Conservation (phyloP, 805 yeast species). For the Zygosaccharomyces gambellarensis region DNA sequence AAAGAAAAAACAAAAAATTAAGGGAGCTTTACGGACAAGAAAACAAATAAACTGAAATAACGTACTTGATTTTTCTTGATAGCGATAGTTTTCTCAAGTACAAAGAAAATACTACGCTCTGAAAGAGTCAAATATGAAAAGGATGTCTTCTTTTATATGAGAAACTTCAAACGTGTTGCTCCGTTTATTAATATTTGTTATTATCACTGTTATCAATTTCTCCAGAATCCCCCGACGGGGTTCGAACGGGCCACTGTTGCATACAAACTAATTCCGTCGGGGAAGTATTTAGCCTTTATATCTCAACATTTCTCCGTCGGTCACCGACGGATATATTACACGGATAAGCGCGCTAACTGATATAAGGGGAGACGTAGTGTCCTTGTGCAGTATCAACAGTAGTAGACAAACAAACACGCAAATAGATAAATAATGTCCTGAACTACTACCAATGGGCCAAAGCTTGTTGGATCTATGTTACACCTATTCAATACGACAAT, state of each 20-base stretch:
- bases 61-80: not conserved
- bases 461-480: too few species aligned
- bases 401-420: too few species aligned
- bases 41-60: not conserved
- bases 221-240: constrained; percentile 4
- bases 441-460: too few species aligned
- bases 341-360: not conserved
- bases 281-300: not conserved
- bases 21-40: not conserved
- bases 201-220: constrained; percentile 1
- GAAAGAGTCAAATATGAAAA: not conserved
- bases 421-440: too few species aligned
- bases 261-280: not conserved
- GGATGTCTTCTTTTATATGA: not conserved
- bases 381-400: too few species aligned
- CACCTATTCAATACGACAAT: too few species aligned
- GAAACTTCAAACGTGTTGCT: constrained; percentile 3
- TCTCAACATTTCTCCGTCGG: not conserved
- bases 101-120: not conserved
- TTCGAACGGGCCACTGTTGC: not conserved
- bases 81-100: not conserved
- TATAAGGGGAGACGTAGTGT: not conserved
- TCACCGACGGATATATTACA: not conserved
- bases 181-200: not conserved
- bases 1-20: not conserved